Percentiles rank a stretch among this genome's conserved stretches.
These are phyloP conservation scores for Fusarium avenaceum DNA, from an alignment of 2,329 filamentous ascomycete genomes.

Conservation along the genomic window DNA sequence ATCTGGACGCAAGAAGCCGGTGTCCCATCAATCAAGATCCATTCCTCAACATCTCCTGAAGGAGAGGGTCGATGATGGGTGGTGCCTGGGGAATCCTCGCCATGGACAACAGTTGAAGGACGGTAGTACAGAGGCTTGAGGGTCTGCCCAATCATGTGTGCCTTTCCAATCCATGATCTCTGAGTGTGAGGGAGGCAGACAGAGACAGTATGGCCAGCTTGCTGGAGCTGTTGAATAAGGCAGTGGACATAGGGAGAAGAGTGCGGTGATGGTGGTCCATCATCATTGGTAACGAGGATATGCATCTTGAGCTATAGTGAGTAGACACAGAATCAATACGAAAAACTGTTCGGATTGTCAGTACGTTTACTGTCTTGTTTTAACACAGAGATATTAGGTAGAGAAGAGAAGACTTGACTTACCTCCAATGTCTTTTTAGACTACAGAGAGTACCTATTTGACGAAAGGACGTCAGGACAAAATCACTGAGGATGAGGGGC, in stretches of 20 bases:
- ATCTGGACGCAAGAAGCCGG: constrained; percentile 87
- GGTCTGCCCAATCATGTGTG: constrained; percentile 92
- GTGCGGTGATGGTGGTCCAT: constrained; percentile 82
- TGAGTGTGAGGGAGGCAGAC: constrained; percentile 93
- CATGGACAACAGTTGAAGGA: constrained; percentile 60
- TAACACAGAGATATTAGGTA: background rate
- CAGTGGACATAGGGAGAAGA: constrained; percentile 86
- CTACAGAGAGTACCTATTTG: constrained; percentile 25
- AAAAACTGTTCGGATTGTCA: constrained; percentile 13
- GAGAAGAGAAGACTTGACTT: constrained; percentile 5
- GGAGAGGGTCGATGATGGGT: constrained; percentile 71
- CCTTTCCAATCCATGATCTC: constrained; percentile 98
- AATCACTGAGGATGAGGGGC: constrained; percentile 42
- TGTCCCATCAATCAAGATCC: constrained; percentile 85
- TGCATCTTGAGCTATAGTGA: constrained; percentile 61
- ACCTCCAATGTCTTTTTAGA: constrained; percentile 22
- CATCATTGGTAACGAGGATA: constrained; percentile 80
- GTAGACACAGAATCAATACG: background rate
- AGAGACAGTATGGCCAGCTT: constrained; percentile 86
- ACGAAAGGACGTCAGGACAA: constrained; percentile 19
- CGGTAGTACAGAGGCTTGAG: constrained; percentile 89
- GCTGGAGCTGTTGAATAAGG: constrained; percentile 77
- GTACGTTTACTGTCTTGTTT: background rate
- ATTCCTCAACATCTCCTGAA: constrained; percentile 75
- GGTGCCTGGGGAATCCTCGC: constrained; percentile 69